Evolutionary conservation across 768 basidiomycete genomes (phyloP), one percentile per base, ranked within the genome.

Genomic region (Psilocybe azurescens): DNA sequence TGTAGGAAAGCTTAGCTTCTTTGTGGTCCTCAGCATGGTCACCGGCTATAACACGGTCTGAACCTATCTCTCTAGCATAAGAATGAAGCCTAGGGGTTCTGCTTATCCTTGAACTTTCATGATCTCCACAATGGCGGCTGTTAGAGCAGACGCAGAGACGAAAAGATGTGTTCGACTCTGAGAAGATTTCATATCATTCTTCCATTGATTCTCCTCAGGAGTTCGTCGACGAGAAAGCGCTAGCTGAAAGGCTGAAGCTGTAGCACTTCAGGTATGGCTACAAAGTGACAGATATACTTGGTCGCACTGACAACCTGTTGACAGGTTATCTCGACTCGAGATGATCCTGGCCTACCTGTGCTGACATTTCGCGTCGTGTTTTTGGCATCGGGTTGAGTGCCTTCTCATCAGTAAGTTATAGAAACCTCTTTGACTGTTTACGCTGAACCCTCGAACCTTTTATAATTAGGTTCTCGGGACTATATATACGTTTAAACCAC

Each of bases 311-410:
- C 2, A 44, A 44, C 11, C 51, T 16, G 50, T 48, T 16, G 30
- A 0, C 53, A 83, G 82, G 77, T 85, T 59, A 75, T 85, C 49
- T 81, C 83, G 2, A 72, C 79, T 1, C 72, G 79, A 44, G 84
- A 86, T 65, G 80, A 85, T 65, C 82, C 82, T 3, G 71, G 72
- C 10, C 67, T 81, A 14, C 82, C 81, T 1, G 78, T 78, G 10
- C 68, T 83, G 56, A 85, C 85, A 1, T 82, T 85, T 69, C 79
- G 84, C 7, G 73, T 78, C 2, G 65, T 82, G 30, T 76, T 86
- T 64, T 86, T 18, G 84, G 84, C 6, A 58, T 78, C 33, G 83
- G 84, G 5, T 68, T 85, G 24, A 81, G 81, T 50, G 79, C 79
- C 5, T 85, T 86, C 65, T 77, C 77, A 10, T 70, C 81, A 30